phyloP scores from a whole-genome alignment of 2,329 filamentous ascomycete species.

The Hawksworthiomyces lignivorus region DNA sequence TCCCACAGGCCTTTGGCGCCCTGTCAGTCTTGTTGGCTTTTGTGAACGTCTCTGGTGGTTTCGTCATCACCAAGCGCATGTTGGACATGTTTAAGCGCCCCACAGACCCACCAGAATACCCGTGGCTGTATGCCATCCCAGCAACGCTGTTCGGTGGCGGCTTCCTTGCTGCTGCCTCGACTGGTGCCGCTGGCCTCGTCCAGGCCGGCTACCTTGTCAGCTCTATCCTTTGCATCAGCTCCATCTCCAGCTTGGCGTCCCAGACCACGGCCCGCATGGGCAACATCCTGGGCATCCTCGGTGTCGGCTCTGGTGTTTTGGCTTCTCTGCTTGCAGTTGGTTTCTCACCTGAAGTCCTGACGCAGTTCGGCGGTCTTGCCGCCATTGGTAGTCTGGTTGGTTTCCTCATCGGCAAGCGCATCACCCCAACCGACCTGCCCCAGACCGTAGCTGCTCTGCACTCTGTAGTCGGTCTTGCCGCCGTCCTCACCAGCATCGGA shows the following conservation, averaged over 20 bases:
- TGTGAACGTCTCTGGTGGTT: conserved; percentile 81
- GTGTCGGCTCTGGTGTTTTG: conserved; percentile 74
- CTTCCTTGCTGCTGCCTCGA: conserved; percentile 70
- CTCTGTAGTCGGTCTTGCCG: conserved; percentile 82
- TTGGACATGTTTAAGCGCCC: conserved; percentile 85
- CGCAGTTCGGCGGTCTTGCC: conserved; percentile 73
- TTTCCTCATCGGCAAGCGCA: conserved; percentile 72
- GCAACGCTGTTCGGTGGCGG: conserved; percentile 72
- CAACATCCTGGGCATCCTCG: conserved; percentile 79
- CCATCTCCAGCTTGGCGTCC: conserved; percentile 72
- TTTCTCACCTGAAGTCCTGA: conserved; percentile 68
- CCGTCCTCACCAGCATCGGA: conserved; percentile 80
- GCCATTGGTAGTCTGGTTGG: conserved; percentile 59
- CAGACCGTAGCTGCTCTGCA: conserved; percentile 86
- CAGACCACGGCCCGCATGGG: conserved; percentile 77
- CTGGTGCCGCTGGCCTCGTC: conserved; percentile 74
- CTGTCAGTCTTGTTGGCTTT: conserved; percentile 77
- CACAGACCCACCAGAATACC: conserved; percentile 81
- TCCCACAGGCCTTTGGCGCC: conserved; percentile 73
- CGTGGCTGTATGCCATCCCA: conserved; percentile 77
- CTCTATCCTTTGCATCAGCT: conserved; percentile 77
- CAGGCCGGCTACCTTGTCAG: conserved; percentile 84
- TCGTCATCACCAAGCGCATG: conserved; percentile 90
- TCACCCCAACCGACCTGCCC: conserved; percentile 79
- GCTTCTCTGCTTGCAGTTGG: conserved; percentile 76